Percentiles rank a stretch among this genome's conserved stretches.
phyloP scores from a whole-genome alignment of 805 yeast species.

The Zygosaccharomyces bailii region DNA sequence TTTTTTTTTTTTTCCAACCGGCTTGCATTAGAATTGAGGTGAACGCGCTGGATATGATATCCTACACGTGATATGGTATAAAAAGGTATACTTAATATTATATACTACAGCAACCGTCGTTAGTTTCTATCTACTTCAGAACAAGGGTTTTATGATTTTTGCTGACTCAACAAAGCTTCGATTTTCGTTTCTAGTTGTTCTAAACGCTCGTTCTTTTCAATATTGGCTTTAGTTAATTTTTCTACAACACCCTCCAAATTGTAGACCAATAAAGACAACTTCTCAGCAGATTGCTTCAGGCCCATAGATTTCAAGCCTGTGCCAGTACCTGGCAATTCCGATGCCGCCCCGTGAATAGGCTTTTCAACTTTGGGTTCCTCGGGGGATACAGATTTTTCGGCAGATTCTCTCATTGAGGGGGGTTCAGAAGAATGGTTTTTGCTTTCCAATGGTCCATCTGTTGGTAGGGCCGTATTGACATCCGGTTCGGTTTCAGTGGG shows the following conservation, averaged over 20 bases:
- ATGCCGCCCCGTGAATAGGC: too few relatives aligned
- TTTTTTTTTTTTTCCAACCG: neutral
- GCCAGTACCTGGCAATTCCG: slow-evolving; percentile 7
- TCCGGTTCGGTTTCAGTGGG: slow-evolving; percentile 1
- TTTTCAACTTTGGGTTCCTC: too few relatives aligned
- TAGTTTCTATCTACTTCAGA: neutral
- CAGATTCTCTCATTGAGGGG: slow-evolving; percentile 7
- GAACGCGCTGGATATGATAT: neutral
- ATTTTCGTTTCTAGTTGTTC: slow-evolving; percentile 57
- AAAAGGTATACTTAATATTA: neutral
- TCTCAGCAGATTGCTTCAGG: slow-evolving; percentile 68
- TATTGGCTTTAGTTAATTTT: slow-evolving; percentile 48
- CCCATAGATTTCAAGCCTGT: slow-evolving; percentile 50
- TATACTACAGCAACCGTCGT: neutral
- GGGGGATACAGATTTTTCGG: too few relatives aligned
- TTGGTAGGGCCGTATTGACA: neutral
- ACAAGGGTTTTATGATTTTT: neutral
- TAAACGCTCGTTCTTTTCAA: slow-evolving; percentile 64
- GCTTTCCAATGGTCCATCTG: neutral
- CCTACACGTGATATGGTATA: neutral
- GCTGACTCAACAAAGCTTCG: slow-evolving; percentile 47
- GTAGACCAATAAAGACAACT: slow-evolving; percentile 54
- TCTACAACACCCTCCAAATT: slow-evolving; percentile 55
- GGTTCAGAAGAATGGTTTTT: neutral
- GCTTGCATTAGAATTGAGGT: slow-evolving; percentile 1